phyloP scores from a whole-genome alignment of 805 yeast genomes.

The Schwanniomyces yamadae region DNA sequence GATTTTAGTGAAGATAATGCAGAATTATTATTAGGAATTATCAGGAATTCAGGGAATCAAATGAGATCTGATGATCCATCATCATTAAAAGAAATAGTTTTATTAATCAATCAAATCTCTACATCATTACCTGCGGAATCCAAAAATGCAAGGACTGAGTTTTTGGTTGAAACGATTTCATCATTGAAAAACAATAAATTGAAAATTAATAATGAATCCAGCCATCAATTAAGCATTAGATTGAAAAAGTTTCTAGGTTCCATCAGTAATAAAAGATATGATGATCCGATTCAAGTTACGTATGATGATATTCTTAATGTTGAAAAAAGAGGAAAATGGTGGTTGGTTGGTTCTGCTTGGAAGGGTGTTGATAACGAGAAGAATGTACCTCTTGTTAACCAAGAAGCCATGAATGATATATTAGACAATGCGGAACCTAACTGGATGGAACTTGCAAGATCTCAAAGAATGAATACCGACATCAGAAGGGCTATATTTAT shows the following conservation, averaged over 20 bases:
- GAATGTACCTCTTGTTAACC: constrained; percentile 25
- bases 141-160: constrained; percentile 63
- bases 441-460: constrained; percentile 82
- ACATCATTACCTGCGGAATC: constrained; percentile 33
- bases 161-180: constrained; percentile 80
- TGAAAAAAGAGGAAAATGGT: constrained; percentile 92
- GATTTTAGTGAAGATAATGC: constrained; percentile 70
- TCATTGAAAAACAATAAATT: constrained; percentile 84
- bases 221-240: constrained; percentile 52
- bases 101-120: constrained; percentile 51
- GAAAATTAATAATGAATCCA: constrained; percentile 51
- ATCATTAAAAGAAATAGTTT: constrained; percentile 76
- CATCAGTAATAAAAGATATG: constrained; percentile 42
- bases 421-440: constrained; percentile 75
- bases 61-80: constrained; percentile 88
- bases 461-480: constrained; percentile 94
- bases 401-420: constrained; percentile 53
- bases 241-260: constrained; percentile 64
- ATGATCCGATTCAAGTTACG: constrained; percentile 82
- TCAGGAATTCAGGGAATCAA: constrained; percentile 77
- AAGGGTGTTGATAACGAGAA: constrained; percentile 52
- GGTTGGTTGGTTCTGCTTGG: constrained; percentile 99
- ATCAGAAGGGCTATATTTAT: constrained; percentile 91
- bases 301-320: constrained; percentile 77
- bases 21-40: constrained; percentile 69